Conservation (phyloP, 2,329 filamentous ascomycete species). For the Botrytis paeoniae region DNA sequence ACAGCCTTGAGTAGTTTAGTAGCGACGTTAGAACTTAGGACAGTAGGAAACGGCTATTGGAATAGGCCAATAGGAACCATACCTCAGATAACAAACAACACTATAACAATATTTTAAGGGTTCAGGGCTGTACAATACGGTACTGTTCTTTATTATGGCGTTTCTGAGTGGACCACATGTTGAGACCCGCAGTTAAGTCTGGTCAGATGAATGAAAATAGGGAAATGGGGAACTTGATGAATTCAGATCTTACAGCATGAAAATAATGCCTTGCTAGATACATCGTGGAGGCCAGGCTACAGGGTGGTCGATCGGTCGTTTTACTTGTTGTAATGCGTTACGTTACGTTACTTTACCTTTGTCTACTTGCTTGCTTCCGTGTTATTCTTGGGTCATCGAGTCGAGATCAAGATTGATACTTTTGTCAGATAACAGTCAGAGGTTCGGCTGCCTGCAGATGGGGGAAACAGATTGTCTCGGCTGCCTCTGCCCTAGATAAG, state of each 20-base stretch:
- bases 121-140: background rate
- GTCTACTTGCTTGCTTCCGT: background rate
- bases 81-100: background rate
- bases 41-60: background rate
- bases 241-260: conserved; percentile 15
- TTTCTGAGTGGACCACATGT: background rate
- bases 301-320: background rate
- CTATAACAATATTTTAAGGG: background rate
- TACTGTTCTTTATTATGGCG: background rate
- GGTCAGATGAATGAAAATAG: conserved; percentile 13
- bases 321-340: background rate
- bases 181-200: conserved; percentile 13
- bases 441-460: conserved; percentile 10
- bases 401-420: background rate
- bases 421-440: conserved; percentile 5
- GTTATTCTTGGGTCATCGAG: conserved; percentile 12
- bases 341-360: background rate
- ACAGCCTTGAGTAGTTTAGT: background rate
- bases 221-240: background rate
- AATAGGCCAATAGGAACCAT: background rate
- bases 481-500: background rate
- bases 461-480: conserved; percentile 1
- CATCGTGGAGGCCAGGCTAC: background rate
- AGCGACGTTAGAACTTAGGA: background rate
- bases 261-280: background rate